Evolutionary conservation across 1,284 basidiomycete genomes (phyloP).

Genomic region (Pyrrhoderma lamaoense): DNA sequence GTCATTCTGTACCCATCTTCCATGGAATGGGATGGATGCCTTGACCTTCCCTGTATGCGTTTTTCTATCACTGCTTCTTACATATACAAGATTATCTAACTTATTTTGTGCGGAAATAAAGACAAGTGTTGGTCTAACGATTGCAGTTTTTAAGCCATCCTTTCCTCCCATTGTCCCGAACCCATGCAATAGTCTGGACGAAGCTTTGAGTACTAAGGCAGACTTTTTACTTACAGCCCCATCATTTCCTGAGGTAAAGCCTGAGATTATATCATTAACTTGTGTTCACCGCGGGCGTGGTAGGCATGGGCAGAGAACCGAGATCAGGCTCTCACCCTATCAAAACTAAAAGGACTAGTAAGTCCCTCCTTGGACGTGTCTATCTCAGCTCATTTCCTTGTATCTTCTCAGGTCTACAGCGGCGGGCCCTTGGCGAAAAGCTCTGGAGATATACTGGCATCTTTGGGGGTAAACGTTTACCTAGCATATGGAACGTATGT

Average conservation of each 20-base stretch:
- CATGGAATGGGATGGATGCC: conserved; percentile 14
- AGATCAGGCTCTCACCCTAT: background rate
- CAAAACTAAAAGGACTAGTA: conserved; percentile 9
- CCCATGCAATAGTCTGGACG: conserved; percentile 14
- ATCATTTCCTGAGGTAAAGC: conserved; percentile 13
- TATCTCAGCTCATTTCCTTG: background rate
- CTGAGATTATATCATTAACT: background rate
- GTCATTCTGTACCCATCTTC: conserved; percentile 17
- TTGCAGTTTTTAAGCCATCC: conserved; percentile 14
- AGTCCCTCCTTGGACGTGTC: background rate
- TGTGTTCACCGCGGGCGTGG: background rate
- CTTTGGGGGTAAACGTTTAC: conserved; percentile 21
- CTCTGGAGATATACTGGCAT: conserved; percentile 24
- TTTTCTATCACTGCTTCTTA: background rate
- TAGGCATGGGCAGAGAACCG: conserved; percentile 14
- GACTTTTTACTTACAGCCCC: conserved; percentile 11
- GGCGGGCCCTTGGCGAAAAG: conserved; percentile 26
- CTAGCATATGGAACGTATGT: conserved; percentile 11
- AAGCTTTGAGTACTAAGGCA: background rate
- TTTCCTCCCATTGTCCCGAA: conserved; percentile 14
- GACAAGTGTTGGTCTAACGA: conserved; percentile 5
- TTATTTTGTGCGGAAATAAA: background rate
- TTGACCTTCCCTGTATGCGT: too few species aligned
- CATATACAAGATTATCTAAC: conserved; percentile 2
- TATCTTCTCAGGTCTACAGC: conserved; percentile 24